A percentile compares a stretch with the other conserved stretches of the same genome.
These are phyloP conservation scores for Betula pendula DNA, from an alignment of 306 rosid species.

Conservation along the genomic window DNA sequence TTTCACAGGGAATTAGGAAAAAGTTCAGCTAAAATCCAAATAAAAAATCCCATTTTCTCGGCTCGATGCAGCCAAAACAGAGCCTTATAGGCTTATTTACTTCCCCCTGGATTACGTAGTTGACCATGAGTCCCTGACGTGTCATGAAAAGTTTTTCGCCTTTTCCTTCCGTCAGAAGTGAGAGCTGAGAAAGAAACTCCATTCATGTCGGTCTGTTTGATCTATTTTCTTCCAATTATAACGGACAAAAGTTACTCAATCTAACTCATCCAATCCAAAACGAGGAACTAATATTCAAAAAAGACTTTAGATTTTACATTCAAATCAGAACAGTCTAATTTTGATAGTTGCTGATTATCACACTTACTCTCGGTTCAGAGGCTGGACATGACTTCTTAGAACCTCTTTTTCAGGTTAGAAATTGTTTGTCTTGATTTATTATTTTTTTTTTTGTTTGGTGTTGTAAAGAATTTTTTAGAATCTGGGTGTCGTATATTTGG, in stretches of 20 bases:
- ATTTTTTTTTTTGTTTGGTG: too few species aligned
- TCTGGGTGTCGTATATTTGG: neutral
- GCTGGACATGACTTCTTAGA: neutral
- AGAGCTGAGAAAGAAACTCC: neutral
- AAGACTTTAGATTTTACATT: neutral
- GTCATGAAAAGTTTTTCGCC: constrained; percentile 14
- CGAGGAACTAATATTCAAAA: too few species aligned
- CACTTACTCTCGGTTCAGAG: neutral
- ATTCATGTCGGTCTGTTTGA: neutral
- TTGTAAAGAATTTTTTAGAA: neutral
- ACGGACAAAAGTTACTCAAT: neutral
- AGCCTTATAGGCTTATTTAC: too few species aligned
- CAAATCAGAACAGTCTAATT: neutral
- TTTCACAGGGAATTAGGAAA: too few species aligned
- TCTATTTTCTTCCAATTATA: neutral
- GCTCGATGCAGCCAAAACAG: too few species aligned
- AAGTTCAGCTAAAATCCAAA: too few species aligned
- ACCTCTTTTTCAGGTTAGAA: neutral
- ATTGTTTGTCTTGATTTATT: neutral
- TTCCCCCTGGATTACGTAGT: neutral
- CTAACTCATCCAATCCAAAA: neutral
- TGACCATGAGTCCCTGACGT: constrained; percentile 19
- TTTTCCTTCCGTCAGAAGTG: neutral
- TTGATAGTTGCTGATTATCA: neutral
- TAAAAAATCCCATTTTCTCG: too few species aligned